These are phyloP conservation scores for Beta lomatogona DNA, from an alignment of 179 eudicot genomes.

Conservation along the genomic window DNA sequence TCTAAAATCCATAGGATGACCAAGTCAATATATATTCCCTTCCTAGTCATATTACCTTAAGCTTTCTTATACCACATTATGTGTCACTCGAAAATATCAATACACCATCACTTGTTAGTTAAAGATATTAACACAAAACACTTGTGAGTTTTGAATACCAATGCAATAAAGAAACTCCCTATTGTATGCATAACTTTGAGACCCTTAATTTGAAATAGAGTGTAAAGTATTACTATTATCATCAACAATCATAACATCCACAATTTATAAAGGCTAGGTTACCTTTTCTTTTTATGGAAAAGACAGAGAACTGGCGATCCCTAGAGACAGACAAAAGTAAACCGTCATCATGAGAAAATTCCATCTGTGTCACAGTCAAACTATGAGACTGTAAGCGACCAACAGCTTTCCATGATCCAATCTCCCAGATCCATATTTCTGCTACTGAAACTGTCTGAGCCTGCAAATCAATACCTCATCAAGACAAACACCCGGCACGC, in stretches of 20 bases:
- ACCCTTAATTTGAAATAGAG: neutral
- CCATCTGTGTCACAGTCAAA: conserved; percentile 92
- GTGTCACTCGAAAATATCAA: neutral
- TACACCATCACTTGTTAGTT: neutral
- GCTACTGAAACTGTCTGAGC: conserved; percentile 87
- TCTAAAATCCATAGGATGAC: neutral
- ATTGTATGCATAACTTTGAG: neutral
- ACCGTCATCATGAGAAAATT: conserved; percentile 82
- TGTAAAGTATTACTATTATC: neutral
- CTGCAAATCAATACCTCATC: conserved; percentile 42
- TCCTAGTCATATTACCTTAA: neutral
- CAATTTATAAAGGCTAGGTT: neutral
- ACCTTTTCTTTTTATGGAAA: conserved; percentile 69
- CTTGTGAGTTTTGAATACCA: neutral
- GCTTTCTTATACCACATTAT: neutral
- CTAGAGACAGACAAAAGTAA: conserved; percentile 89
- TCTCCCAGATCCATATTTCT: conserved; percentile 97
- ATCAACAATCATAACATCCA: neutral
- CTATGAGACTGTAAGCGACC: conserved; percentile 86
- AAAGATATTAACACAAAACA: neutral
- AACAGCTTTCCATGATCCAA: conserved; percentile 94
- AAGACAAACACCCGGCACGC: neutral
- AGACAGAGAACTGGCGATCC: conserved; percentile 91
- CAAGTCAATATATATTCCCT: neutral
- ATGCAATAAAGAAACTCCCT: neutral